phyloP scores from a whole-genome alignment of 202 grass and related monocot genomes.

The Brachypodium distachyon region DNA sequence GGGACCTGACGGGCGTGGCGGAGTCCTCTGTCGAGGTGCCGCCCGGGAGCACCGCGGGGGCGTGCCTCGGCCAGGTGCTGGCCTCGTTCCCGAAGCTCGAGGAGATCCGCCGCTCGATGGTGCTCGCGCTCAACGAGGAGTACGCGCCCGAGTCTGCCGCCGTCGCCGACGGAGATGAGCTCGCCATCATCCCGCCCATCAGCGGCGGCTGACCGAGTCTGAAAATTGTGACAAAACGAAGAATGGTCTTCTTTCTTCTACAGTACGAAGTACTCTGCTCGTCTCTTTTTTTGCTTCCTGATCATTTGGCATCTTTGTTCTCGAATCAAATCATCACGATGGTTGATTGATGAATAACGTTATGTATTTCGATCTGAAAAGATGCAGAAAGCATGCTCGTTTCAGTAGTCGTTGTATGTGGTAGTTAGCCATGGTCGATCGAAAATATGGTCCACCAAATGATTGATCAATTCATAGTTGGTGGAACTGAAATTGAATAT shows the following conservation, averaged over 20 bases:
- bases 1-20: slow-evolving; percentile 59
- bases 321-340: not conserved
- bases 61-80: slow-evolving; percentile 53
- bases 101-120: slow-evolving; percentile 73
- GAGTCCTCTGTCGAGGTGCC: slow-evolving; percentile 45
- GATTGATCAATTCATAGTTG: not conserved
- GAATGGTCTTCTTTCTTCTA: not conserved
- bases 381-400: not conserved
- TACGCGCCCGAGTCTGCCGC: slow-evolving; percentile 51
- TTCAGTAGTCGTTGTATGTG: not conserved
- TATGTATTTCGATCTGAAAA: not conserved
- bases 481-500: not conserved
- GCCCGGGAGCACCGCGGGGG: slow-evolving; percentile 46
- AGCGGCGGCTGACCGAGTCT: slow-evolving; percentile 53
- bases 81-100: slow-evolving; percentile 59
- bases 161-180: slow-evolving; percentile 59
- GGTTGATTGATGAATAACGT: not conserved
- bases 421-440: not conserved
- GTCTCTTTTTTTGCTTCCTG: not conserved
- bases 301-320: not conserved
- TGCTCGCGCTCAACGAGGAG: slow-evolving; percentile 81
- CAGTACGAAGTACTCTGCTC: no score
- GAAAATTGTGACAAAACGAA: not conserved
- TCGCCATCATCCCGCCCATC: slow-evolving; percentile 83
- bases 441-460: not conserved